These are phyloP conservation scores for Puccinia triticina DNA, from an alignment of 1,284 basidiomycete species.

Conservation along the genomic window DNA sequence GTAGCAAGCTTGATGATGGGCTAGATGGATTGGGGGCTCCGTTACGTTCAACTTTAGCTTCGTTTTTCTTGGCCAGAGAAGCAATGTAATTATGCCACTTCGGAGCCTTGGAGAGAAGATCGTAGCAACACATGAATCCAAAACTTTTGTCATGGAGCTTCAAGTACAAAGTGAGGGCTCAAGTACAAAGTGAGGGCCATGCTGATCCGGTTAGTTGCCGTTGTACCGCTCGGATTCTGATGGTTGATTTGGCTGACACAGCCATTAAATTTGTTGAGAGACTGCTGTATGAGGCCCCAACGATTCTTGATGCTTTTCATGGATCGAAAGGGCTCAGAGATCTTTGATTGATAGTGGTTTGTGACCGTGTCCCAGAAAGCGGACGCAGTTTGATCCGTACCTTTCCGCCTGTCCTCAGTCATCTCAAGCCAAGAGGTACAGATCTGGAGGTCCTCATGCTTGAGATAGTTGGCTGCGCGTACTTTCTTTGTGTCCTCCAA, in stretches of 20 bases:
- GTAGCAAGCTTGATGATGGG: no score
- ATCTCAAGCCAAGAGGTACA: no score
- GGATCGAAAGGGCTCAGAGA: background rate
- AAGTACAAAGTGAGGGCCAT: background rate
- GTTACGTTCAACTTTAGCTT: background rate
- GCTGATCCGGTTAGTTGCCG: no score
- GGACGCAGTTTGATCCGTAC: background rate
- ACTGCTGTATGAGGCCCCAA: background rate
- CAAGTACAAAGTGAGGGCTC: background rate
- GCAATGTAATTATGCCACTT: conserved; percentile 6
- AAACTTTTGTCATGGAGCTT: background rate
- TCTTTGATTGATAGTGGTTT: background rate
- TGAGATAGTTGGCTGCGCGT: no score
- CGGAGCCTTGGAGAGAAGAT: background rate
- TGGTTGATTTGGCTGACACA: no score
- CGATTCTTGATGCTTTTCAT: background rate
- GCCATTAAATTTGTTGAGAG: background rate
- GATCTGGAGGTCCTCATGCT: no score
- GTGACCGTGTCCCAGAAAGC: background rate
- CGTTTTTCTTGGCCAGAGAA: background rate
- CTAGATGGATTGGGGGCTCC: background rate
- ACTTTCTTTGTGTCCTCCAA: no score
- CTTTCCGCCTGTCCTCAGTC: no score
- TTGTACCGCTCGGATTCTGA: no score
- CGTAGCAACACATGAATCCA: no score